phyloP scores from a whole-genome alignment of 129 eudicot genomes.

The Lactuca saligna region DNA sequence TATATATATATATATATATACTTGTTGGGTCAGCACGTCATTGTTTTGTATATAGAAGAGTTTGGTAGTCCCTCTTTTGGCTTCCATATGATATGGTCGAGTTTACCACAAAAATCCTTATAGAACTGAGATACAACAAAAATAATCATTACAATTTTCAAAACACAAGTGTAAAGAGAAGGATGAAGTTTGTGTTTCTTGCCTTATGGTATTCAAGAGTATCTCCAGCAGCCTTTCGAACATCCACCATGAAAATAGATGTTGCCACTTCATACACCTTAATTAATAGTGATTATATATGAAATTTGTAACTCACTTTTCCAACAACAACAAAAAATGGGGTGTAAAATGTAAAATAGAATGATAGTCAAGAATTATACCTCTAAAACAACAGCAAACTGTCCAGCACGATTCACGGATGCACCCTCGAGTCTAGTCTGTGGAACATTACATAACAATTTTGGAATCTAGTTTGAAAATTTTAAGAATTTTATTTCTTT shows the following conservation, averaged over 20 bases:
- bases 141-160: not conserved
- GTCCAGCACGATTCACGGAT: slow-evolving; percentile 64
- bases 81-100: slow-evolving; percentile 81
- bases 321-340: not conserved
- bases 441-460: not conserved
- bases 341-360: no score
- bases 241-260: slow-evolving; percentile 95
- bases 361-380: slow-evolving; percentile 32
- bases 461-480: not conserved
- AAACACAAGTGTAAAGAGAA: not conserved
- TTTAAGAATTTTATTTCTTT: no score
- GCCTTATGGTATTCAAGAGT: slow-evolving; percentile 98
- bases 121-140: slow-evolving; percentile 60
- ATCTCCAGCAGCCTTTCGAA: slow-evolving; percentile 98
- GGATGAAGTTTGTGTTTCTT: not conserved
- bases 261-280: slow-evolving; percentile 94
- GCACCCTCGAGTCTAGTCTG: slow-evolving; percentile 96
- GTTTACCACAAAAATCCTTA: slow-evolving; percentile 70
- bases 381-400: slow-evolving; percentile 92
- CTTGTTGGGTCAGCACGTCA: slow-evolving; percentile 56
- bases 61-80: slow-evolving; percentile 52
- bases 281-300: not conserved
- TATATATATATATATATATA: not conserved
- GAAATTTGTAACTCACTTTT: slow-evolving; percentile 8
- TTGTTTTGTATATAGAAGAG: slow-evolving; percentile 50